Evolutionary conservation across 2,329 filamentous ascomycete genomes (phyloP).

Genomic region (Curvularia spicifera): DNA sequence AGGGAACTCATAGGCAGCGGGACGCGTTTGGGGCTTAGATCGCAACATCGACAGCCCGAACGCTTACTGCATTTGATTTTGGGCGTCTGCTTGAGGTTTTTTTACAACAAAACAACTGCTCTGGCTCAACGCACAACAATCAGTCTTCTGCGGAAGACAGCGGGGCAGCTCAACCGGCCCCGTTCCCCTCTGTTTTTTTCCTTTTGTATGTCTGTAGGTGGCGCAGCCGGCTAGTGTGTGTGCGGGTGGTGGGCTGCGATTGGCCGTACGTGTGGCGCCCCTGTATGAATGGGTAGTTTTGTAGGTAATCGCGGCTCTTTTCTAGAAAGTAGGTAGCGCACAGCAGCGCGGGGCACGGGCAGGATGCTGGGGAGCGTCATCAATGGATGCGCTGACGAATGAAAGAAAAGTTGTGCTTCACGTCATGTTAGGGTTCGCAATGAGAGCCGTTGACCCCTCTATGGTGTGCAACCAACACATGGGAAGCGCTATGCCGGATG

Average conservation of each 20-base stretch:
- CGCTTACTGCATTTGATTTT: slow-evolving; percentile 58
- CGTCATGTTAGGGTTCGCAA: slow-evolving; percentile 10
- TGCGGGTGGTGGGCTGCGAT: slow-evolving; percentile 23
- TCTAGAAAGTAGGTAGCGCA: not conserved
- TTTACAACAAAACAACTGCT: slow-evolving; percentile 80
- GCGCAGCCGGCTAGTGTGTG: slow-evolving; percentile 21
- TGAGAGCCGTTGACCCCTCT: slow-evolving; percentile 3
- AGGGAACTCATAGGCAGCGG: slow-evolving; percentile 37
- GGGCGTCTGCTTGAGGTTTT: slow-evolving; percentile 74
- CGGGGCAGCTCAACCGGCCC: slow-evolving; percentile 71
- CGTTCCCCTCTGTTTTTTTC: slow-evolving; percentile 40
- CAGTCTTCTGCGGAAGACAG: slow-evolving; percentile 51
- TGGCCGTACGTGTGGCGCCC: slow-evolving; percentile 12
- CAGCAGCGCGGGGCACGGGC: slow-evolving; percentile 3
- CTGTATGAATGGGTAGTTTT: slow-evolving; percentile 18
- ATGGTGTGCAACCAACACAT: slow-evolving; percentile 11
- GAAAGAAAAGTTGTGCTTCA: slow-evolving; percentile 17
- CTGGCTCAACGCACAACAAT: slow-evolving; percentile 79
- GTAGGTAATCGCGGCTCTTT: slow-evolving; percentile 22
- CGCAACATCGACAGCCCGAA: slow-evolving; percentile 70
- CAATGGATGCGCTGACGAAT: slow-evolving; percentile 20
- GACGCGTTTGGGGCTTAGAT: slow-evolving; percentile 60
- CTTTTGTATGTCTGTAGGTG: slow-evolving; percentile 18
- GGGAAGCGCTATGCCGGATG: slow-evolving; percentile 18
- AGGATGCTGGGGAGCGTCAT: slow-evolving; percentile 15